Base-by-base conservation (phyloP, 148 eudicot genomes). In the Rhododendron kiyosumense region DNA sequence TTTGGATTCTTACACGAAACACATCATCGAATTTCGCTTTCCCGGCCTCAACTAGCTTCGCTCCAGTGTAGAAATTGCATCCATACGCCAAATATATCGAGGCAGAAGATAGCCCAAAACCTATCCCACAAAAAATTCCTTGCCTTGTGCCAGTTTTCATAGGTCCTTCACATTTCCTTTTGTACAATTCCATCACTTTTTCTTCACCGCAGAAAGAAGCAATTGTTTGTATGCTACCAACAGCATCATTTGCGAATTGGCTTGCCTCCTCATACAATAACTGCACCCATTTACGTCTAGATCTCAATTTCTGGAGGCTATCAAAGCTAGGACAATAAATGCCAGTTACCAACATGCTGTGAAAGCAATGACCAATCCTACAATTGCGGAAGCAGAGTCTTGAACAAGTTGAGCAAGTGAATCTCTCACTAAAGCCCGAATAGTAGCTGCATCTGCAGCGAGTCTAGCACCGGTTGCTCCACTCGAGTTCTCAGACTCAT, bases 171-270 rank as follows among this genome's bases (percentile, higher is more conserved):
- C 95, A 93, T 86, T 90, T 93, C 87, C 82, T 90, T 81, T 84
- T 86, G 61, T 94, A 94, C 7, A 93, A 83, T 57, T 57, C 63
- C 63, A 57, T 18, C n/a, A 57, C 63, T 57, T 57, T 57, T 57
- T 57, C 63, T 57, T 57, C 93, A 0, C 92, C 91, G 84, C 94
- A 92, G 87, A 92, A 94, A 81, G 97, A 94, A 59, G 98, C 95
- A 78, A 94, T 92, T 34, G 98, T 94, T 82, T 94, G 90, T 48
- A 94, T 94, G 86, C 93, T 93, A 69, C 95, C 94, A 9, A 93
- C 95, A 6, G 97, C 97, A 80, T 94, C 97, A 86, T 88, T 94
- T 2, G 97, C 97, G 59, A 94, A 91, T 89, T 94, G 97, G 90
- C 94, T 94, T 24, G 98, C 98, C 84, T 92, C 91, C 86, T 93